Evolutionary conservation across 768 basidiomycete genomes (phyloP), one percentile per base, ranked within the genome.

Genomic region (Inosperma sp.): DNA sequence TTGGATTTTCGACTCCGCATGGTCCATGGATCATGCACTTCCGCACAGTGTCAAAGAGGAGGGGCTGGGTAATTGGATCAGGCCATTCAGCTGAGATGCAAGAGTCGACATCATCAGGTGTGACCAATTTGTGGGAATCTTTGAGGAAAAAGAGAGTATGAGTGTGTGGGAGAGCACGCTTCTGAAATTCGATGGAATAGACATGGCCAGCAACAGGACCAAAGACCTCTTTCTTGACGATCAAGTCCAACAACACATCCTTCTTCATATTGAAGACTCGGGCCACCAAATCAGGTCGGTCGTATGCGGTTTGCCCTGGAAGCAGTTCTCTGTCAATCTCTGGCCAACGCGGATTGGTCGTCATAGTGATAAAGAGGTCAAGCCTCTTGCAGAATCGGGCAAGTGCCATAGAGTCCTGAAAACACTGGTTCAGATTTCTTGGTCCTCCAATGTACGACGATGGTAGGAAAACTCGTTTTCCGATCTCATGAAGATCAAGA

Each of bases 111-210:
- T 69, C 64, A 6, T 59, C 62, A 6, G 72, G 61, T 10, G 62
- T 66, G 0, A 22, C 22, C 2, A 79, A 59, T 49, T 74, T 75
- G 49, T 61, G 29, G 0, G 43, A 42, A 0, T 65, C 37, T 0
- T 65, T 27, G 1, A 82, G 58, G 51, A 75, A 73, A 36, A 82
- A 60, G 1, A 82, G 56, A 8, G 74, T 54, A 57, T 83, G 81
- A 55, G 74, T 72, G 54, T 82, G 79, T 19, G 79, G 79, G 0
- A 83, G 70, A 0, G 77, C 76, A 0, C 74, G 59, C 52, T 82
- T 82, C 57, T 82, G 80, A 56, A 80, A 82, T 53, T 84, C 77
- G 44, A 80, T 79, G 9, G 71, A 72, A 48, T 78, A 77, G 0
- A 82, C 72, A 49, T 68, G 62, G 4, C 73, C 80, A 29, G 69